Evolutionary conservation across 2,329 filamentous ascomycete genomes (phyloP), one percentile per base, ranked within the genome.

Genomic region (Botryotinia globosa): DNA sequence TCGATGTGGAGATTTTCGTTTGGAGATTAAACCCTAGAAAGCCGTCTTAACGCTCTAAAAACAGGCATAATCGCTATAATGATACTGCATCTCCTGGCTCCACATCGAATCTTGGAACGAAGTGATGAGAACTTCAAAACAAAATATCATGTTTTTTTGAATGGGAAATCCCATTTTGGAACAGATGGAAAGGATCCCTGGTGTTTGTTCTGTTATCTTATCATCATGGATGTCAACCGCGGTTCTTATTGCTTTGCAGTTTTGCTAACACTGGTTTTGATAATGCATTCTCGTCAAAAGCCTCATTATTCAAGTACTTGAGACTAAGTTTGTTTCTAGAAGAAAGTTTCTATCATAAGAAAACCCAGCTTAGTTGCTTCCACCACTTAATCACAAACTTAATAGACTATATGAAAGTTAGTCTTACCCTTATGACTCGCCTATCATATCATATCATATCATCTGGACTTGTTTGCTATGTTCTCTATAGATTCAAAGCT

Each of bases 311-410:
- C 25, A 16, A 67, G 64, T 42, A 9, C 16, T 42, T 54, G 34
- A 67, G 34, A 56, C 64, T 42, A 51, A 5, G 34, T n/a, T 66
- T 51, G 44, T 66, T 66, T 66, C 63, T 37, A 48, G 44, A 51
- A 51, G 44, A 51, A 51, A 37, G 48, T 20, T 42, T 45, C 20
- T 14, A 22, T 64, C n/a, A 64, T 25, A 64, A 29, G 25, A 14
- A 45, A 64, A 20, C 29, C 22, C 18, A 32, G 18, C 14, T 45
- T 34, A 22, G 18, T 61, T 14, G 20, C 14, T 29, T 39, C 22
- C 34, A 25, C 14, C 32, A 37, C 29, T 39, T 44, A 45, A 44
- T 45, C 39, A 45, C 29, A 44, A n/a, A 22, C 29, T n/a, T 64
- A 22, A 64, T 25, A 32, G n/a, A 64, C 22, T n/a, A 39, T 29